Percentiles rank a stretch among this genome's conserved stretches.
phyloP scores from a whole-genome alignment of 2,329 filamentous ascomycete genomes.

The Verticillium alfalfae region DNA sequence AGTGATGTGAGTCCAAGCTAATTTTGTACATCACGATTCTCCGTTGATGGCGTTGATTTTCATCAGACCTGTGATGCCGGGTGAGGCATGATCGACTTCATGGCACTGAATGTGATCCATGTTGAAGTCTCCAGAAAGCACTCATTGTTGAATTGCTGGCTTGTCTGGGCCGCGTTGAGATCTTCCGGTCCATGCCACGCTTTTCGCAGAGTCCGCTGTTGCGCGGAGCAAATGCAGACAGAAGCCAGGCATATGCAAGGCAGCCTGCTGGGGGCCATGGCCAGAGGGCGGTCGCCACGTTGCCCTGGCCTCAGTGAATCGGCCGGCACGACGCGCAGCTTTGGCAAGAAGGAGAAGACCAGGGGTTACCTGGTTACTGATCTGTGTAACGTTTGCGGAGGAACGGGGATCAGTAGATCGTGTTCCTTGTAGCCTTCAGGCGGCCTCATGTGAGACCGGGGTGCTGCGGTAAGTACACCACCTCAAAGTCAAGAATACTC shows the following conservation, averaged over 20 bases:
- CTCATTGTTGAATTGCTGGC: too few species aligned
- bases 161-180: neutral
- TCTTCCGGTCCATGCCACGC: neutral
- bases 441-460: slow-evolving; percentile 14
- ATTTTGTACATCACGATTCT: too few species aligned
- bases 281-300: slow-evolving; percentile 15
- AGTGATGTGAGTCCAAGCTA: too few species aligned
- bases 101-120: too few species aligned
- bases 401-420: neutral
- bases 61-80: too few species aligned
- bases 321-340: neutral
- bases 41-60: too few species aligned
- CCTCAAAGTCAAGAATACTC: neutral
- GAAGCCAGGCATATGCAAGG: slow-evolving; percentile 7
- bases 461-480: slow-evolving; percentile 15
- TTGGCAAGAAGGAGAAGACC: neutral
- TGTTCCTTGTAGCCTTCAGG: neutral
- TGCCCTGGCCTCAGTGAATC: slow-evolving; percentile 4
- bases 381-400: neutral
- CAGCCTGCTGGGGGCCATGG: slow-evolving; percentile 7
- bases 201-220: neutral
- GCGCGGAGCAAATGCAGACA: neutral
- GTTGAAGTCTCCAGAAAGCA: neutral
- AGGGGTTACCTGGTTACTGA: neutral
- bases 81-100: too few species aligned